Percentiles rank a stretch among this genome's conserved stretches.
Conservation (phyloP, 257 asterid species). For the Nicotiana obtusifolia region DNA sequence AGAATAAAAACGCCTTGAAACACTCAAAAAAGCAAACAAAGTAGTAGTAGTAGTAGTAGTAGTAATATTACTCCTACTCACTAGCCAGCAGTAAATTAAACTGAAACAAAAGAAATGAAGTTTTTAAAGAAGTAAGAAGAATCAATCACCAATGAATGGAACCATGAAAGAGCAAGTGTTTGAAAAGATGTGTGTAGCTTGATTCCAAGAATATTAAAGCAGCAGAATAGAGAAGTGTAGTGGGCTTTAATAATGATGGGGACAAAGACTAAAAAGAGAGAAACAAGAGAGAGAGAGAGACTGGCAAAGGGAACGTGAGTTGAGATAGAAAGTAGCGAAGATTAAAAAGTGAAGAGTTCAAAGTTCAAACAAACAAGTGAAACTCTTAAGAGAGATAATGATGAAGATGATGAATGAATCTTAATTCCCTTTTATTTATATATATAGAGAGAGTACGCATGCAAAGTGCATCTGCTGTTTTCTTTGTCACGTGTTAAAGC, state of each 20-base stretch:
- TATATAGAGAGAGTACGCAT: conserved; percentile 39
- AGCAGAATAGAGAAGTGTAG: neutral
- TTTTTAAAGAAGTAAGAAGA: neutral
- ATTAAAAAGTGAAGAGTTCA: too few species aligned
- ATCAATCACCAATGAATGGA: conserved; percentile 6
- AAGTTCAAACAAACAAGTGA: neutral
- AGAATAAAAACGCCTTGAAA: conserved; percentile 81
- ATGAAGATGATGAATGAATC: conserved; percentile 55
- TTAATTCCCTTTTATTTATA: conserved; percentile 26
- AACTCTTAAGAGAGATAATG: neutral
- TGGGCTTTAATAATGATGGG: conserved; percentile 3
- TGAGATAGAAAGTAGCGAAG: too few species aligned
- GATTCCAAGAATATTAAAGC: conserved; percentile 9
- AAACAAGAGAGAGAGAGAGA: conserved; percentile 9
- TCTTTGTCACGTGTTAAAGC: conserved; percentile 72
- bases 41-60: too few species aligned
- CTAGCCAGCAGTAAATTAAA: neutral
- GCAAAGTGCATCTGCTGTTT: conserved; percentile 63
- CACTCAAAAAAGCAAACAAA: conserved; percentile 47
- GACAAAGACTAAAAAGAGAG: neutral
- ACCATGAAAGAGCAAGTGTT: conserved; percentile 13
- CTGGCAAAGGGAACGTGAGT: too few species aligned
- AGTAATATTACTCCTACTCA: neutral
- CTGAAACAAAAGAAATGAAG: neutral
- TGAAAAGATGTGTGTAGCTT: conserved; percentile 19